Evolutionary conservation across 176 grass and related monocot genomes (phyloP).

Genomic region (Alloteropsis semialata): DNA sequence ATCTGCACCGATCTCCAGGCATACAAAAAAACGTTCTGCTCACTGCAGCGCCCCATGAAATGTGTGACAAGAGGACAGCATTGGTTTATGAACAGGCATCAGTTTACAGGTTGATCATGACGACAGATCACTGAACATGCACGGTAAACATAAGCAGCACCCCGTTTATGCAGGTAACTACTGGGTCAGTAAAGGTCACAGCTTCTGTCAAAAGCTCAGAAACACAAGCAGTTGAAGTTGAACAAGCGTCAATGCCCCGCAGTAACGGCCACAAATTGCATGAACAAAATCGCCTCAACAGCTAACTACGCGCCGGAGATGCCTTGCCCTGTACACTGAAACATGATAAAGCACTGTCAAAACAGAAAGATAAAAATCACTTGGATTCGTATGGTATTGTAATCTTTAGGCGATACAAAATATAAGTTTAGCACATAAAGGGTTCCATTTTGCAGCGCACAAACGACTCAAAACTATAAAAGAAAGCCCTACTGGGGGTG

Average conservation of each 20-base stretch:
- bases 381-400: background rate
- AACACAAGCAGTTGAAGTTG: background rate
- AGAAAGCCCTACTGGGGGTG: background rate
- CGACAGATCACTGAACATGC: background rate
- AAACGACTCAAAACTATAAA: background rate
- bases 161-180: background rate
- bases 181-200: background rate
- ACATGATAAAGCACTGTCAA: background rate
- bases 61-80: too few species aligned
- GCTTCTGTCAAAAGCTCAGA: slow-evolving; percentile 13
- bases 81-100: background rate
- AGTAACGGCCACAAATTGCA: background rate
- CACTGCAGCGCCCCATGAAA: background rate
- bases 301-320: background rate
- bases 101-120: background rate
- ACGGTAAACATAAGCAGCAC: background rate
- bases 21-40: background rate
- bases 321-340: background rate
- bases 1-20: background rate
- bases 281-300: slow-evolving; percentile 13
- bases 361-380: background rate
- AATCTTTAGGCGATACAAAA: background rate
- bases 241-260: background rate
- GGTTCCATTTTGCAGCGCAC: background rate
- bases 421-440: too few species aligned